Base-by-base conservation (phyloP, 2,329 filamentous ascomycete genomes). In the Periconia macrospinosa region DNA sequence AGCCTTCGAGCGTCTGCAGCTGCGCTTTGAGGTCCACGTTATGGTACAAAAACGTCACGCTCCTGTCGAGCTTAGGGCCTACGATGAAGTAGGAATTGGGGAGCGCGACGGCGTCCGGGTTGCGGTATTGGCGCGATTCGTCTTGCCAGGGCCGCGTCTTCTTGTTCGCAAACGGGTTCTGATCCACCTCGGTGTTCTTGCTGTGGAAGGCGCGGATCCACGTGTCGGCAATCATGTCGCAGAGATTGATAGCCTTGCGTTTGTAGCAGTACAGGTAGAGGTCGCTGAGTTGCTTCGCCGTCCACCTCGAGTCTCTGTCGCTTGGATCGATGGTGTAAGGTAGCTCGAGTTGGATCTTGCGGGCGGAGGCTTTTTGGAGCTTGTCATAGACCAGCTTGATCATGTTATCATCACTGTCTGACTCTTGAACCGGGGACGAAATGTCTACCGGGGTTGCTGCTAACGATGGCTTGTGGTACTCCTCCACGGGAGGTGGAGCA, bases 171-270 rank as follows among this genome's bases (percentile, higher is more conserved):
- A 6, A 6, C 18, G 14, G 3, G 14, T 17, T 17, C 35, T 14
- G 3, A 40, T 40, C 14, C 17, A 27, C 23, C 3, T 27, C 23
- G 23, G 3, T 8, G 44, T 65, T 60, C 6, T 51, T 44, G 6
- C 23, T 44, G 27, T 69, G 69, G 52, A 70, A 66, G 1, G 64
- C 67, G 15, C 66, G 68, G 51, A 72, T 72, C 68, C 68, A 72
- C 6, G 64, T 69, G 42, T 72, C 69, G 35, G 58, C 57, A 27
- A 72, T 49, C 14, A 72, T 54, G 47, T 72, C 68, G 54, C 68
- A 71, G 19, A 61, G 37, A 37, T 68, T 35, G 53, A 54, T 65
- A 2, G 55, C 27, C 1, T 49, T 13, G 15, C 49, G 30, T 3
- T 55, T 17, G 50, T 68, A 66, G 50, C 57, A 56, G 18, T 58